phyloP scores from a whole-genome alignment of 1,284 basidiomycete species.

The Rhodotorula sp. region DNA sequence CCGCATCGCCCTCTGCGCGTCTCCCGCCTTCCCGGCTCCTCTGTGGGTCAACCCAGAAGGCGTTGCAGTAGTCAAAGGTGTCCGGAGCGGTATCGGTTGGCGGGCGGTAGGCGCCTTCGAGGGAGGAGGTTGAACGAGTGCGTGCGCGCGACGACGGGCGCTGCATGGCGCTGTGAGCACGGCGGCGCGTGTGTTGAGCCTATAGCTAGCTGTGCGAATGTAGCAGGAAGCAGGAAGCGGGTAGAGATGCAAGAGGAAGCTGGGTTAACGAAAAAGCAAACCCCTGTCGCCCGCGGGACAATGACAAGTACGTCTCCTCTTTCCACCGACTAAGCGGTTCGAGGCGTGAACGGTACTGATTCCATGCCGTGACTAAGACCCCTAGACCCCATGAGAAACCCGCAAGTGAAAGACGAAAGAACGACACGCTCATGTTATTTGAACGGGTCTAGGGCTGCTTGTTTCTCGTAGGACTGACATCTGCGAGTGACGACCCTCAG shows the following conservation, averaged over 20 bases:
- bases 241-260: no score
- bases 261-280: neutral
- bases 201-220: neutral
- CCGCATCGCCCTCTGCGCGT: constrained; percentile 36
- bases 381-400: neutral
- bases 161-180: neutral
- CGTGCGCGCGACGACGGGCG: neutral
- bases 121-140: constrained; percentile 7
- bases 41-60: constrained; percentile 68
- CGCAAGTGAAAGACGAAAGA: neutral
- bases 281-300: neutral
- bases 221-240: neutral
- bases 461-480: neutral
- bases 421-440: no score
- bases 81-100: neutral
- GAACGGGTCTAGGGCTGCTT: neutral
- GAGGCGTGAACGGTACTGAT: neutral
- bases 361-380: neutral
- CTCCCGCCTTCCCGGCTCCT: constrained; percentile 45
- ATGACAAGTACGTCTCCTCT: no score
- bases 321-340: neutral
- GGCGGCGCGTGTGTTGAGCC: neutral
- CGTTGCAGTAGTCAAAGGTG: constrained; percentile 83
- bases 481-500: neutral
- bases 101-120: constrained; percentile 7